A percentile compares a stretch with the other conserved stretches of the same genome.
Conservation (phyloP, 768 basidiomycete genomes). For the Boletellus ananas region DNA sequence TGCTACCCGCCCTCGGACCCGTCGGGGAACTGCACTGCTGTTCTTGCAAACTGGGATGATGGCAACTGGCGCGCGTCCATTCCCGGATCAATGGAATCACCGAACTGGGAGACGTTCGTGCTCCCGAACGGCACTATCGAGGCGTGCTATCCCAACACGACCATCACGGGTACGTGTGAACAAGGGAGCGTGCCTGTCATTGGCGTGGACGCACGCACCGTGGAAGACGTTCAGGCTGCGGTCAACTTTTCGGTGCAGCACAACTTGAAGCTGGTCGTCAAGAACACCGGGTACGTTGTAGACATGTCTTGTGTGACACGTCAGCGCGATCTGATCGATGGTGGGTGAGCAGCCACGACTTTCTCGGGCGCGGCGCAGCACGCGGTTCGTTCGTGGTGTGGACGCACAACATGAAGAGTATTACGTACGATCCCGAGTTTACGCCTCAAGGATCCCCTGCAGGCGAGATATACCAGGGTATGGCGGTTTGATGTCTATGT, state of each 20-base stretch:
- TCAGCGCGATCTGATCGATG: not conserved
- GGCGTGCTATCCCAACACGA: slow-evolving; percentile 33
- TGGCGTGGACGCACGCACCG: slow-evolving; percentile 17
- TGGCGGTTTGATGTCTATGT: not conserved
- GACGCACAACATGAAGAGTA: slow-evolving; percentile 40
- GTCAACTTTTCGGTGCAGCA: slow-evolving; percentile 19
- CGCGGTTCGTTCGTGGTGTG: slow-evolving; percentile 38
- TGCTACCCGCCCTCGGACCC: slow-evolving; percentile 39
- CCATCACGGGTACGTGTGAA: slow-evolving; percentile 12
- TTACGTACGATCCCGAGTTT: slow-evolving; percentile 31
- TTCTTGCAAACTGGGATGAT: slow-evolving; percentile 26
- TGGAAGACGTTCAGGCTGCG: slow-evolving; percentile 18
- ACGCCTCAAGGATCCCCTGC: slow-evolving; percentile 31
- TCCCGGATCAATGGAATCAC: slow-evolving; percentile 38
- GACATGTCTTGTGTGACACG: too few species aligned
- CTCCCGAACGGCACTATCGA: slow-evolving; percentile 46
- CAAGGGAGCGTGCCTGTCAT: slow-evolving; percentile 19
- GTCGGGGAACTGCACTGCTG: slow-evolving; percentile 38
- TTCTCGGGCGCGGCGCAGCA: slow-evolving; percentile 37
- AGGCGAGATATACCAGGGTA: slow-evolving; percentile 21
- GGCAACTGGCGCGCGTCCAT: slow-evolving; percentile 40
- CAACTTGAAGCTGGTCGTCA: slow-evolving; percentile 17
- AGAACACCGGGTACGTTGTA: slow-evolving; percentile 16
- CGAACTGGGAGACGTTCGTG: slow-evolving; percentile 33
- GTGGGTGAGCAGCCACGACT: slow-evolving; percentile 31